Evolutionary conservation across 805 yeast genomes (phyloP), one percentile per base, ranked within the genome.

Genomic region (Suhomyces prunicola): DNA sequence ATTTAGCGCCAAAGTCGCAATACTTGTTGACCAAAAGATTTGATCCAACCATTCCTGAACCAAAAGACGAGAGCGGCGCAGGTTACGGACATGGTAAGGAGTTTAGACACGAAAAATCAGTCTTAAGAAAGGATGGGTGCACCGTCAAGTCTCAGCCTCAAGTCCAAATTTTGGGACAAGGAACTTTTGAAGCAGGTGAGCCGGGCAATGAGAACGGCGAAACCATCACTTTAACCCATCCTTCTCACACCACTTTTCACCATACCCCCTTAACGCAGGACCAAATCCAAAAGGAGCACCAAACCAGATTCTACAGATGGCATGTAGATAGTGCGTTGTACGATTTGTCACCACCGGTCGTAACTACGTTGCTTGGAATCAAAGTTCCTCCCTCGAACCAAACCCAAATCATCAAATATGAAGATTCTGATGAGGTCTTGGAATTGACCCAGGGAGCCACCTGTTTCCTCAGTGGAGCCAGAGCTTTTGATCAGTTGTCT

Each of bases 241-340:
- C 97, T 46, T 85, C 90, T 2, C 97, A 90, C 67, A 81, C 83
- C 60, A 79, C 86, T 1, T 90, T 90, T 80, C 97, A 90, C 72
- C 85, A 85, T 59, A 71, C 78, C 12, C 78, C 84, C 1, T 77
- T 90, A 56, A 74, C 85, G 15, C 79, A 81, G n/a, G 85, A 84
- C 45, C 83, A 90, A 58, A 80, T 86, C 57, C 80, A 76, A 73
- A 49, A 65, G 1, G 75, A 81, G 23, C 82, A 85, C 49, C 80
- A 81, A 68, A 90, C 97, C 2, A 79, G 96, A 61, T 90, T 85
- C 68, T 90, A 90, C 80, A 82, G 97, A 72, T 90, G 97, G 97
- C 97, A 90, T 71, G 89, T 90, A 58, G 97, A 90, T 70, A 86
- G 94, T 36, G 97, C 97, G 4, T 78, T 90, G 41, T 90, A 90